phyloP scores from a whole-genome alignment of 768 basidiomycete species.

The Lentinula guzmanii region DNA sequence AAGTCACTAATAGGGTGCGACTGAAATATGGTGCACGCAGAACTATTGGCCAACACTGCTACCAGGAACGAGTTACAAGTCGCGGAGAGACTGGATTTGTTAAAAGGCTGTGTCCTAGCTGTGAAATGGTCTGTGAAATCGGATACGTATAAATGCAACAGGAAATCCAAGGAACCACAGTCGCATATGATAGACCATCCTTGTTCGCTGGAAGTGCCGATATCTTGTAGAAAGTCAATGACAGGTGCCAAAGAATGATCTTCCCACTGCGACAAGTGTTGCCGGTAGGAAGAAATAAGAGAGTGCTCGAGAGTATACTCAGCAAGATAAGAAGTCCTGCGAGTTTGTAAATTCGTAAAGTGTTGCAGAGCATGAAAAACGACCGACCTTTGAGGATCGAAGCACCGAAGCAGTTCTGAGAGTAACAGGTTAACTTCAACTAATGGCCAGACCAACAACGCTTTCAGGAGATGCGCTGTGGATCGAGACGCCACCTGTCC shows the following conservation, averaged over 20 bases:
- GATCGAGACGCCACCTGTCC: constrained; percentile 1
- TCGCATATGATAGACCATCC: not conserved
- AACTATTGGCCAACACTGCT: not conserved
- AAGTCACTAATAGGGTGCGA: not conserved
- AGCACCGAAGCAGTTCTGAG: not conserved
- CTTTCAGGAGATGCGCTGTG: not conserved
- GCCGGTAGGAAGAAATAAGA: not conserved
- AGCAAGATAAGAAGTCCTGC: not conserved
- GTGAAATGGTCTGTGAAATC: not conserved
- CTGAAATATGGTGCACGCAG: not conserved
- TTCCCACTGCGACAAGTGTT: not conserved
- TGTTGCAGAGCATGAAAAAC: not conserved
- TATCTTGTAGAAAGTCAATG: not conserved
- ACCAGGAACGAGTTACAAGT: not conserved
- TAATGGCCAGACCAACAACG: not conserved
- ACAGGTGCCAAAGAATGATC: not conserved
- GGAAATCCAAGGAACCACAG: not conserved
- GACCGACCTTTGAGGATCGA: not conserved
- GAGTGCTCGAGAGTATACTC: not conserved
- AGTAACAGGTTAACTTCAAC: not conserved
- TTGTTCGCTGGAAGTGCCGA: not conserved
- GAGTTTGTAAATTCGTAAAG: no score
- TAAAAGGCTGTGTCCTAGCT: not conserved
- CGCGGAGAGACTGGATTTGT: not conserved
- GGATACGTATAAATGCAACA: not conserved